phyloP scores from a whole-genome alignment of 139 green algal genomes.

The Closterium sp. region DNA sequence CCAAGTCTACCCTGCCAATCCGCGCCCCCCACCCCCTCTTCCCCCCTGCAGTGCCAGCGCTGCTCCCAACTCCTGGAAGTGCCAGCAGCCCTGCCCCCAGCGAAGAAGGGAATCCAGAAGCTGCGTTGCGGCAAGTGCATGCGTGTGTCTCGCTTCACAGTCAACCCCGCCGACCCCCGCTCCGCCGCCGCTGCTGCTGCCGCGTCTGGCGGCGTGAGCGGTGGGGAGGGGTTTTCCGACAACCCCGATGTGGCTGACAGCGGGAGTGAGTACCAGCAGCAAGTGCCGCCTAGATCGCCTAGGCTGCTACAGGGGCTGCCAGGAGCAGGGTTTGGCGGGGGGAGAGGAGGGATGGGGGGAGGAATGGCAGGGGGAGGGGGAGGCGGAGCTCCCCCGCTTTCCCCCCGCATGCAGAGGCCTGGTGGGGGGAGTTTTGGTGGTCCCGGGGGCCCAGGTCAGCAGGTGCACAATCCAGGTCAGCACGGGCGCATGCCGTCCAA shows the following conservation, averaged over 20 bases:
- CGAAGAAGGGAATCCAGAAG: conserved; percentile 12
- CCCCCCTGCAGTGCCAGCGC: conserved; percentile 8
- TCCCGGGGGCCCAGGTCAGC: not conserved
- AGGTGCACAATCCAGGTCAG: not conserved
- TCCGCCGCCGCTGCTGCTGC: not conserved
- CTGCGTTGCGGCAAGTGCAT: conserved; percentile 18
- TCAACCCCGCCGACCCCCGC: not conserved
- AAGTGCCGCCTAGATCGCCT: not conserved
- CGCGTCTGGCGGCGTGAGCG: not conserved
- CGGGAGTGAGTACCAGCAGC: not conserved
- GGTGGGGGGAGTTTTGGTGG: not conserved
- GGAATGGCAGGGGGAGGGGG: not conserved
- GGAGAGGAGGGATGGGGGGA: not conserved
- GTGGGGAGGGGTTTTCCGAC: not conserved
- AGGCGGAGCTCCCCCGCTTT: not conserved
- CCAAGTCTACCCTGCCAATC: no score
- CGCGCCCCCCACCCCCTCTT: no score
- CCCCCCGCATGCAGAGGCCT: not conserved
- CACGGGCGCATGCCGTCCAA: not conserved
- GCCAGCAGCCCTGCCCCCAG: not conserved
- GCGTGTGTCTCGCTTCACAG: not conserved
- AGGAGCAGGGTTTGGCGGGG: not conserved
- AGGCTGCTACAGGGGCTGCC: not conserved
- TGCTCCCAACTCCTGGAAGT: not conserved
- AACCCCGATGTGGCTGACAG: not conserved